phyloP scores from a whole-genome alignment of 495 filamentous ascomycete genomes.

The Lepidopterella palustris region DNA sequence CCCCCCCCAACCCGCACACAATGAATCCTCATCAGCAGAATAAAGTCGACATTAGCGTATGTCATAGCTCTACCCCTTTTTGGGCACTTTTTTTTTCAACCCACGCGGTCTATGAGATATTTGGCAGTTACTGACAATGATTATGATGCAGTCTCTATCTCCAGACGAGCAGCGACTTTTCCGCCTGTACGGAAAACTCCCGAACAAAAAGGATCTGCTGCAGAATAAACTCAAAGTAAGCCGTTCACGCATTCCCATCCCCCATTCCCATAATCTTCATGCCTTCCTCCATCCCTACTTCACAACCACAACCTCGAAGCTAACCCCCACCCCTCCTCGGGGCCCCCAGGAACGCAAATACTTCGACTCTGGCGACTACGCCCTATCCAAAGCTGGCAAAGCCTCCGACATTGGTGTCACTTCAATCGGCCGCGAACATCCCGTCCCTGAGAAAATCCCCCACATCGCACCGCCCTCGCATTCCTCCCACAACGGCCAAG shows the following conservation, averaged over 20 bases:
- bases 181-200: conserved; percentile 93
- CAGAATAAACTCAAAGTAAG: conserved; percentile 88
- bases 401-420: conserved; percentile 90
- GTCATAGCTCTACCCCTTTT: conserved; percentile 35
- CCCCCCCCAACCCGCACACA: conserved; percentile 25
- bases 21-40: conserved; percentile 98
- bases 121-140: conserved; percentile 7
- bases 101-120: not conserved
- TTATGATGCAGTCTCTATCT: conserved; percentile 62
- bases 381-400: conserved; percentile 96
- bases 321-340: conserved; percentile 18
- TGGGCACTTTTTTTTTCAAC: conserved; percentile 3
- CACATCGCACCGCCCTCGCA: conserved; percentile 66
- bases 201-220: conserved; percentile 89
- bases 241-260: not conserved
- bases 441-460: conserved; percentile 92
- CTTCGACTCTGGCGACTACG: conserved; percentile 97
- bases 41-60: conserved; percentile 90
- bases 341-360: conserved; percentile 88
- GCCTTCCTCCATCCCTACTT: not conserved
- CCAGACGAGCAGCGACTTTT: conserved; percentile 93
- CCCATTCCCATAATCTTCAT: too few species aligned
- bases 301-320: conserved; percentile 2
- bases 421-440: conserved; percentile 88
- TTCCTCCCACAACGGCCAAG: conserved; percentile 34